Evolutionary conservation across 768 basidiomycete genomes (phyloP).

Genomic region (Dioszegia crocea): DNA sequence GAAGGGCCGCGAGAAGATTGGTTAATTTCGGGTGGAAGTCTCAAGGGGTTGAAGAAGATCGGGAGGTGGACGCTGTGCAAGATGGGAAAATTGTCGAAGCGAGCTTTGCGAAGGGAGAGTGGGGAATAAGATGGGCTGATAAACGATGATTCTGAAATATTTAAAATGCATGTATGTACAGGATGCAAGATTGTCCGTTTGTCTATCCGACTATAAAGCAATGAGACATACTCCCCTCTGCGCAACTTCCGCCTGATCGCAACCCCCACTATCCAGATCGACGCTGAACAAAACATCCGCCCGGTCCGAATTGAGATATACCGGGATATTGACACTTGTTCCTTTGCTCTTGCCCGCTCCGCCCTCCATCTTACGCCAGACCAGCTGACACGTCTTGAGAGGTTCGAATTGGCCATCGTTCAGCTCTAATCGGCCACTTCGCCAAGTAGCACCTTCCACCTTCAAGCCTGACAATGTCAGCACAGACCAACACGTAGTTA

Average conservation of each 20-base stretch:
- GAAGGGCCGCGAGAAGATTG: constrained; percentile 25
- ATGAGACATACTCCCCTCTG: constrained; percentile 88
- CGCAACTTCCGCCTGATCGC: constrained; percentile 65
- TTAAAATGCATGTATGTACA: background rate
- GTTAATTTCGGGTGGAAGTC: constrained; percentile 25
- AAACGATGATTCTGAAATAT: too few relatives aligned
- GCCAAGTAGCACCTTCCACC: constrained; percentile 81
- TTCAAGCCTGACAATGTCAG: constrained; percentile 62
- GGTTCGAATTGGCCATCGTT: constrained; percentile 80
- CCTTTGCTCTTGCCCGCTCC: constrained; percentile 48
- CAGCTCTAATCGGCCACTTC: constrained; percentile 63
- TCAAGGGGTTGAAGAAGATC: constrained; percentile 22
- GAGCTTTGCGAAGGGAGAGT: constrained; percentile 38
- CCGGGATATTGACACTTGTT: constrained; percentile 69
- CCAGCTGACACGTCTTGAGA: constrained; percentile 74
- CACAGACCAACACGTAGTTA: background rate
- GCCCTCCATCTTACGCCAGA: constrained; percentile 63
- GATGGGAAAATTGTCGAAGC: constrained; percentile 27
- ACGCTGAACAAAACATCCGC: constrained; percentile 88
- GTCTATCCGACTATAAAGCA: constrained; percentile 53
- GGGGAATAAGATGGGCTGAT: constrained; percentile 26
- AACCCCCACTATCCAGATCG: constrained; percentile 67
- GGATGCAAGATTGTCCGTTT: background rate
- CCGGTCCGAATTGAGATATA: constrained; percentile 79
- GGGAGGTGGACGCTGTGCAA: constrained; percentile 29